A percentile compares a stretch with the other conserved stretches of the same genome.
Conservation (phyloP, 1,139 yeast species). For the Citeromyces hawaiiensis region DNA sequence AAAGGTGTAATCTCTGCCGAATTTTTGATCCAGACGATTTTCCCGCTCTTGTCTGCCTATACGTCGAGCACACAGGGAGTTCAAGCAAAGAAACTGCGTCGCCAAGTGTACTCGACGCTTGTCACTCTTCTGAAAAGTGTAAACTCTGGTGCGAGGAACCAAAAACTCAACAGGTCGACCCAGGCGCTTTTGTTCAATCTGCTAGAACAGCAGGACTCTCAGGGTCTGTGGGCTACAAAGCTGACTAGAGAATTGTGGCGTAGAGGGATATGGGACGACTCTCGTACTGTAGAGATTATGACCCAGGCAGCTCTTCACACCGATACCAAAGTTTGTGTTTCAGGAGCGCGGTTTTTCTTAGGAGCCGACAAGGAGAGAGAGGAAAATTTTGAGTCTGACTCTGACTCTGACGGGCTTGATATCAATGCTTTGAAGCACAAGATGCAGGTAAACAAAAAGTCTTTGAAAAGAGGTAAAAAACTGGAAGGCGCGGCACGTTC, state of each 20-base stretch:
- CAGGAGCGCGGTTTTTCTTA: constrained; percentile 82
- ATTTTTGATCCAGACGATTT: constrained; percentile 67
- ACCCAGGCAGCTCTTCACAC: constrained; percentile 87
- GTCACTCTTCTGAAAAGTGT: constrained; percentile 69
- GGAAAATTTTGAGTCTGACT: constrained; percentile 61
- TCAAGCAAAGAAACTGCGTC: constrained; percentile 73
- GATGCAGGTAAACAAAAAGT: constrained; percentile 71
- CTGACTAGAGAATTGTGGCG: constrained; percentile 93
- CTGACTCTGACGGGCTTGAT: constrained; percentile 58
- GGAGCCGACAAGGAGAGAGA: constrained; percentile 96
- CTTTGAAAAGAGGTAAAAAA: constrained; percentile 68
- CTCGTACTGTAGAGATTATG: constrained; percentile 93
- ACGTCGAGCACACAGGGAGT: constrained; percentile 43
- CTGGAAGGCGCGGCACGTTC: constrained; percentile 59
- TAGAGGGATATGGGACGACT: constrained; percentile 96
- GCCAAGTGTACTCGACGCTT: constrained; percentile 69
- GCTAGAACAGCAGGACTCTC: constrained; percentile 44
- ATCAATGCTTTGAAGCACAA: constrained; percentile 62
- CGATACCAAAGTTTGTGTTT: constrained; percentile 75
- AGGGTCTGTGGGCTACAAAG: constrained; percentile 93
- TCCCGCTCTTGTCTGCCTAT: constrained; percentile 59
- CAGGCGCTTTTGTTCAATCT: constrained; percentile 85
- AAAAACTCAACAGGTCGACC: constrained; percentile 74
- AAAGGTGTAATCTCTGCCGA: constrained; percentile 76
- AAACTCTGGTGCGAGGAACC: constrained; percentile 77